A percentile compares a stretch with the other conserved stretches of the same genome.
Conservation (phyloP, 2,329 filamentous ascomycete genomes). For the Chrysoporthe cubensis region DNA sequence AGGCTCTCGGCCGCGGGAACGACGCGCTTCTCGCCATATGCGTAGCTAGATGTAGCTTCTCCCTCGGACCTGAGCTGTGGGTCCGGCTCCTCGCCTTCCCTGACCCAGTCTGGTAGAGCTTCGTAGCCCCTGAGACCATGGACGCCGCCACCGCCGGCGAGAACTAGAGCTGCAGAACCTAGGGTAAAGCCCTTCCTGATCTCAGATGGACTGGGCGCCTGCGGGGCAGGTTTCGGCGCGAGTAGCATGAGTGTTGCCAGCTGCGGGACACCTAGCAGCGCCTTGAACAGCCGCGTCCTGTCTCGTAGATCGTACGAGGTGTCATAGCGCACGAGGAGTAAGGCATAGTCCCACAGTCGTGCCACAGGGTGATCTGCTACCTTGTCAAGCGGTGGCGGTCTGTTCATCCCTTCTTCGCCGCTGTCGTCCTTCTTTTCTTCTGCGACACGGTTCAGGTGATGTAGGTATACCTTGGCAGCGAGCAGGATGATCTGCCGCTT, state of each 20-base stretch:
- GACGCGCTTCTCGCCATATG: conserved; percentile 45
- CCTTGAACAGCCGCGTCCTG: conserved; percentile 83
- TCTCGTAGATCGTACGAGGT: conserved; percentile 94
- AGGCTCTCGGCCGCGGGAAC: conserved; percentile 67
- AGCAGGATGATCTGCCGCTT: conserved; percentile 91
- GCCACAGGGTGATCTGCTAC: conserved; percentile 69
- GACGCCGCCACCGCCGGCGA: conserved; percentile 75
- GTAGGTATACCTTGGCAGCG: conserved; percentile 94
- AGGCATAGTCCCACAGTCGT: conserved; percentile 80
- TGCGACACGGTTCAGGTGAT: conserved; percentile 69
- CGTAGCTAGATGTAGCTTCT: conserved; percentile 42
- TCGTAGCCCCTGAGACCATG: conserved; percentile 81
- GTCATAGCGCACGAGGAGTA: conserved; percentile 88
- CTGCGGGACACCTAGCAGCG: conserved; percentile 81
- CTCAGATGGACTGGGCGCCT: conserved; percentile 87
- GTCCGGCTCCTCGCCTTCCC: conserved; percentile 78
- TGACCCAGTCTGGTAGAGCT: conserved; percentile 82
- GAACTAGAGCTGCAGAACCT: conserved; percentile 82
- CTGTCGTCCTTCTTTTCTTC: conserved; percentile 47
- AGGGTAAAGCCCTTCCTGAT: conserved; percentile 76
- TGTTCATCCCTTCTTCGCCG: conserved; percentile 36
- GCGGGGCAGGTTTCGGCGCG: conserved; percentile 91
- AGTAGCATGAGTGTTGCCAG: conserved; percentile 88
- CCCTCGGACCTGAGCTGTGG: conserved; percentile 67
- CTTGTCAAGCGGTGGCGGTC: conserved; percentile 39